phyloP scores from a whole-genome alignment of 2,329 filamentous ascomycete species.

The Cordyceps cicadae region DNA sequence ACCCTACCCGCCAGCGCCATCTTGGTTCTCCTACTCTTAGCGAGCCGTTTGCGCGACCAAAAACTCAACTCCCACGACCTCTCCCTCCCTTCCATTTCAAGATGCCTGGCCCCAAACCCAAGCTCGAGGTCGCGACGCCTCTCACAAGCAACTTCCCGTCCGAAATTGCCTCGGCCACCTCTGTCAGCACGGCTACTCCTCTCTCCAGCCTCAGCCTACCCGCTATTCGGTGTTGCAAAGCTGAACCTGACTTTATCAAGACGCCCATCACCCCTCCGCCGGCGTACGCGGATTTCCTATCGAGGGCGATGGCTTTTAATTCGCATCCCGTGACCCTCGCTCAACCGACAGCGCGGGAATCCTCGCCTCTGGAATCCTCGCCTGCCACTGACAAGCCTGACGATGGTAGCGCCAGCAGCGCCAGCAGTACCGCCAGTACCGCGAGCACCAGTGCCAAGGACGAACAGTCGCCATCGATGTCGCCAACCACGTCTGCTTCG shows the following conservation, averaged over 20 bases:
- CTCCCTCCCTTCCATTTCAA: slow-evolving; percentile 20
- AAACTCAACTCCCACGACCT: neutral
- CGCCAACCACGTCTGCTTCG: slow-evolving; percentile 32
- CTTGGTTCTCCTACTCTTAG: neutral
- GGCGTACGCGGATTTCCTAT: slow-evolving; percentile 86
- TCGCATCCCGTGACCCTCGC: slow-evolving; percentile 52
- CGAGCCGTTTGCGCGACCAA: neutral
- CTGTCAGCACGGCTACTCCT: slow-evolving; percentile 55
- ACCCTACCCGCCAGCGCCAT: neutral
- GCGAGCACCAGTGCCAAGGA: slow-evolving; percentile 23
- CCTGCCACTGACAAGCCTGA: slow-evolving; percentile 52
- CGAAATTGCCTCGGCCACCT: slow-evolving; percentile 46
- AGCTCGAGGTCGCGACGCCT: slow-evolving; percentile 54
- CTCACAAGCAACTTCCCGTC: slow-evolving; percentile 55
- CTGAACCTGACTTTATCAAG: slow-evolving; percentile 54
- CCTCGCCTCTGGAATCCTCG: slow-evolving; percentile 31
- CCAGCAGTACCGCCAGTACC: neutral
- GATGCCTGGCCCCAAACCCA: slow-evolving; percentile 49
- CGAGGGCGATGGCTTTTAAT: slow-evolving; percentile 66
- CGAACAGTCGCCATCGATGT: slow-evolving; percentile 20
- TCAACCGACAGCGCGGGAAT: slow-evolving; percentile 40
- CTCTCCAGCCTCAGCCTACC: slow-evolving; percentile 41
- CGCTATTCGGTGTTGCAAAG: slow-evolving; percentile 29
- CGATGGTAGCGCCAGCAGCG: slow-evolving; percentile 41
- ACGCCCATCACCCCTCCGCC: slow-evolving; percentile 86